Evolutionary conservation across 2,329 filamentous ascomycete species (phyloP).

Genomic region (Ophiosphaerella herpotricha): DNA sequence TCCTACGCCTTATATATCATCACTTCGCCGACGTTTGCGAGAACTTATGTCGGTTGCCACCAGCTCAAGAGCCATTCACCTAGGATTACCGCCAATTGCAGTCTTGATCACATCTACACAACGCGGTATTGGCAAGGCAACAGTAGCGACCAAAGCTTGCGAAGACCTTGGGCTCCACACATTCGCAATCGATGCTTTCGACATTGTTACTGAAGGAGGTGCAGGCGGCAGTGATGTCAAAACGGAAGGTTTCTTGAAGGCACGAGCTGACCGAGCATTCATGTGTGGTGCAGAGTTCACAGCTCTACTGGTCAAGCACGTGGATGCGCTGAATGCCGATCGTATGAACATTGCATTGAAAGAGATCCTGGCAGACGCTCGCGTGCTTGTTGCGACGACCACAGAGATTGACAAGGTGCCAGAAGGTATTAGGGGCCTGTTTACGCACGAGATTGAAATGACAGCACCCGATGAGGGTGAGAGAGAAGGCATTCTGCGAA

Average conservation of each 20-base stretch:
- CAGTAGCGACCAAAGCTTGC: constrained; percentile 75
- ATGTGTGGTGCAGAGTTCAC: constrained; percentile 85
- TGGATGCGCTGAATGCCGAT: constrained; percentile 89
- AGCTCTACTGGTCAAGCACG: constrained; percentile 81
- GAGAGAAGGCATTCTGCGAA: constrained; percentile 81
- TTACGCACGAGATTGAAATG: constrained; percentile 96
- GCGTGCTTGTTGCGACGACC: constrained; percentile 90
- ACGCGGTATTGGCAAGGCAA: constrained; percentile 90
- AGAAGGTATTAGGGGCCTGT: constrained; percentile 84
- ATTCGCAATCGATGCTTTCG: constrained; percentile 87
- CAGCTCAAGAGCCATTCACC: constrained; percentile 81
- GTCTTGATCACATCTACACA: constrained; percentile 91
- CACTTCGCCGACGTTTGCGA: constrained; percentile 67
- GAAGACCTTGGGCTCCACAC: constrained; percentile 88
- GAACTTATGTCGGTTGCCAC: constrained; percentile 88
- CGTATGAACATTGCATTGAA: constrained; percentile 84
- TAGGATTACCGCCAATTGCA: constrained; percentile 85
- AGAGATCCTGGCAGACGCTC: constrained; percentile 76
- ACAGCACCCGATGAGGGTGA: constrained; percentile 89
- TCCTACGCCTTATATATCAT: constrained; percentile 50
- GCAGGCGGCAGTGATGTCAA: constrained; percentile 89
- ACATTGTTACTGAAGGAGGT: constrained; percentile 89
- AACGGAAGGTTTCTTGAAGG: constrained; percentile 87
- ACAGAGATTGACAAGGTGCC: constrained; percentile 95
- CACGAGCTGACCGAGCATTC: constrained; percentile 84